phyloP scores from a whole-genome alignment of 1,139 yeast species.

The Wickerhamiella pararugosa region DNA sequence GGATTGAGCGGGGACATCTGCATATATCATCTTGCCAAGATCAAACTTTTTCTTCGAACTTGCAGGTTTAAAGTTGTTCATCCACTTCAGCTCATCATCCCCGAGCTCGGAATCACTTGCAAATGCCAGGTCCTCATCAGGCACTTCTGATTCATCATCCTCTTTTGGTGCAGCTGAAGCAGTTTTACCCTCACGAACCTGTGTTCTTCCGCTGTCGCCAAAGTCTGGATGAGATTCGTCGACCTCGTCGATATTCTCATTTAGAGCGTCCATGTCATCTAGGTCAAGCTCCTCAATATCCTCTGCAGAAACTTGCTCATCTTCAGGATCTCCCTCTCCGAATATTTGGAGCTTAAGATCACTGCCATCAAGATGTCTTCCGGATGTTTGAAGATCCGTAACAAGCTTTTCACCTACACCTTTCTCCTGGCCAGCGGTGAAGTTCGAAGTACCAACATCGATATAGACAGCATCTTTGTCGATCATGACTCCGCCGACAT shows the following conservation, averaged over 20 bases:
- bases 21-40: constrained; percentile 63
- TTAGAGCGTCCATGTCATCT: constrained; percentile 25
- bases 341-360: constrained; percentile 57
- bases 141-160: not conserved
- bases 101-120: constrained; percentile 28
- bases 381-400: constrained; percentile 60
- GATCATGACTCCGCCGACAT: constrained; percentile 92
- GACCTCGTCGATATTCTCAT: constrained; percentile 16
- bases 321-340: constrained; percentile 33
- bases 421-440: constrained; percentile 52
- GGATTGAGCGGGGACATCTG: constrained; percentile 62
- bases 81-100: constrained; percentile 30
- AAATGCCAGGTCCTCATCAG: constrained; percentile 28
- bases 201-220: constrained; percentile 15
- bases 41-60: constrained; percentile 41
- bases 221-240: constrained; percentile 11
- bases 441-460: constrained; percentile 57
- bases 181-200: constrained; percentile 11
- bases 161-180: constrained; percentile 2
- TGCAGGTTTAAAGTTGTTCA: constrained; percentile 21
- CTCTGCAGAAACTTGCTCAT: constrained; percentile 27
- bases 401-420: constrained; percentile 78
- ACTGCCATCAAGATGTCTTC: constrained; percentile 44
- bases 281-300: constrained; percentile 25
- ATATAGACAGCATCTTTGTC: constrained; percentile 96